Conservation (phyloP, 805 yeast genomes). For the Kurtzmaniella fragi region DNA sequence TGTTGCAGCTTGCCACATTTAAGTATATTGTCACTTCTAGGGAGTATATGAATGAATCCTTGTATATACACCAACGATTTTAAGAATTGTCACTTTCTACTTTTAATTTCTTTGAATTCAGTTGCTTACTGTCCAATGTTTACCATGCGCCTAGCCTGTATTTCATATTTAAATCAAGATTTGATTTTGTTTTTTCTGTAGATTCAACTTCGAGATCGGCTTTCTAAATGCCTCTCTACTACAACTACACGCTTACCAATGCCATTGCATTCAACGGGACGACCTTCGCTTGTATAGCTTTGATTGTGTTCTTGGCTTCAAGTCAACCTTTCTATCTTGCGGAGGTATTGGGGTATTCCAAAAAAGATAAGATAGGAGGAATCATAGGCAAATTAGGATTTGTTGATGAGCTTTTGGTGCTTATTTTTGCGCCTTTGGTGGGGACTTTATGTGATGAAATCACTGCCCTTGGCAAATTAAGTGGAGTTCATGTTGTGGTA, state of each 20-base stretch:
- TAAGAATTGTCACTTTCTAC: too few species aligned
- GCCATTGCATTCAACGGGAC: constrained; percentile 27
- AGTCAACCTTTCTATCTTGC: constrained; percentile 37
- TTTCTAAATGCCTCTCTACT: constrained; percentile 1
- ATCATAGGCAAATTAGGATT: constrained; percentile 37
- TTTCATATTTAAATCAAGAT: too few species aligned
- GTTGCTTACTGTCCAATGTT: too few species aligned
- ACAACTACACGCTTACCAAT: constrained; percentile 1
- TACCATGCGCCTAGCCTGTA: too few species aligned
- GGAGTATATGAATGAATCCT: too few species aligned
- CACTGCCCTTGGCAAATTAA: constrained; percentile 13
- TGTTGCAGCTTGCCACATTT: too few species aligned
- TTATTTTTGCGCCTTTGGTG: constrained; percentile 52
- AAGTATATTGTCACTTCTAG: too few species aligned
- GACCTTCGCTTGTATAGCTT: constrained; percentile 34
- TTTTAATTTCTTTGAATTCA: too few species aligned
- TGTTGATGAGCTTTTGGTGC: constrained; percentile 55
- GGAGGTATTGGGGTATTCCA: constrained; percentile 23
- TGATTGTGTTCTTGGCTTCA: constrained; percentile 34
- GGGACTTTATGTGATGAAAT: constrained; percentile 61
- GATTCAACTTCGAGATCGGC: too few species aligned
- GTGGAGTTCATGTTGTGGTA: constrained; percentile 53
- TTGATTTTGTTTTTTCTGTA: too few species aligned
- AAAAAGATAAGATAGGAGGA: constrained; percentile 23
- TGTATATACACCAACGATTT: too few species aligned